phyloP scores from a whole-genome alignment of 2,329 filamentous ascomycete species.

The Chaetomium sp. region DNA sequence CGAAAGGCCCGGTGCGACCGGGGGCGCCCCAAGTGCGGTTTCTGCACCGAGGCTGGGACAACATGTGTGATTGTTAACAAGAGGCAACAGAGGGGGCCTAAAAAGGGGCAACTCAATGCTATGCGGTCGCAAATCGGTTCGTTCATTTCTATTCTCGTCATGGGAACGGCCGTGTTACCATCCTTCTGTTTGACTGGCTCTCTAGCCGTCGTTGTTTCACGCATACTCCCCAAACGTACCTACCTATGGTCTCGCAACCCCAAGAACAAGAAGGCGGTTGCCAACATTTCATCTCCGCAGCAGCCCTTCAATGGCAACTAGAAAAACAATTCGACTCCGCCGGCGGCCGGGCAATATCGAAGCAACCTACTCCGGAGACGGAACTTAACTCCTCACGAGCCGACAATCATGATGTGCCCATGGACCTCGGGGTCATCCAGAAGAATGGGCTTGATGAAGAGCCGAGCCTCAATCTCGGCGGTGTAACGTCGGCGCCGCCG shows the following conservation, averaged over 20 bases:
- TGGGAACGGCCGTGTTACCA: not conserved
- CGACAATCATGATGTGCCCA: not conserved
- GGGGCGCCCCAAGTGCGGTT: conserved; percentile 11
- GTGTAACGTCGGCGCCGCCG: too few species aligned
- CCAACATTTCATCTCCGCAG: not conserved
- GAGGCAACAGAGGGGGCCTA: conserved; percentile 9
- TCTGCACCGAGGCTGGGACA: conserved; percentile 8
- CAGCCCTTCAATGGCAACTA: not conserved
- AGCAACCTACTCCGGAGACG: not conserved
- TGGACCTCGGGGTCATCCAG: too few species aligned
- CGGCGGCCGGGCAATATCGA: not conserved
- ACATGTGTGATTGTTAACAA: conserved; percentile 10
- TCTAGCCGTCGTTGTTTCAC: too few species aligned
- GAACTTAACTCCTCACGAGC: not conserved
- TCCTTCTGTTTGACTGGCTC: too few species aligned
- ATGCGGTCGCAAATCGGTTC: conserved; percentile 15
- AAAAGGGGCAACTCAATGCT: conserved; percentile 11
- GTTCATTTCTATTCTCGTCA: not conserved
- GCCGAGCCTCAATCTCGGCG: too few species aligned
- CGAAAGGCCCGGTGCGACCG: conserved; percentile 18
- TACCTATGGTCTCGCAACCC: not conserved
- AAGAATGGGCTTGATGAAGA: too few species aligned
- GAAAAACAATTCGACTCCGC: not conserved
- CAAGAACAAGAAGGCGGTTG: not conserved
- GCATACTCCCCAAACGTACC: not conserved